Evolutionary conservation across 345 rosid genomes (phyloP), one percentile per base, ranked within the genome.

Genomic region (Citrus cavaleriei): DNA sequence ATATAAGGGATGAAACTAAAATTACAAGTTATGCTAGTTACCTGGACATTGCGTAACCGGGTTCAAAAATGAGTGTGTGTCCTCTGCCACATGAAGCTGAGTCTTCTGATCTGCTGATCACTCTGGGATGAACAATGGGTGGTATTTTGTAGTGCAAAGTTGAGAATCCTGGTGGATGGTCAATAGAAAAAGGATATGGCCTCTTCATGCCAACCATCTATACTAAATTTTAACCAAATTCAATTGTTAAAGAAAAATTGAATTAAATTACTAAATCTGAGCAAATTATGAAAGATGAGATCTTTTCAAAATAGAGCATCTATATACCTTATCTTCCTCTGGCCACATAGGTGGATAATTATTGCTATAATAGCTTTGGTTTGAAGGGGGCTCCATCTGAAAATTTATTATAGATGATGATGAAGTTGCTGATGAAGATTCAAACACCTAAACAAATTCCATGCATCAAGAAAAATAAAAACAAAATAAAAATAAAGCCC

Each of bases 381-480:
- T 91, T 91, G 93, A 91, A 91, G 95, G 95, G 90, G 90, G 95
- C 91, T 91, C 93, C 85, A 79, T 85, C 67, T 79, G 90, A 80
- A 77, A 81, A 78, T 78, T 83, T 60, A 67, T 72, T 49, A 82
- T 61, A 32, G 90, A 68, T 62, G 85, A 74, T 60, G 92, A 72
- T 63, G 88, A 79, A 79, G 86, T 81, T 73, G 75, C 75, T 67
- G 91, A 83, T 70, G 90, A 81, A 24, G 89, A 82, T 27, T 78
- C 84, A 83, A 85, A 83, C 81, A 85, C 79, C 94, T 91, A 77
- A 73, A 74, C 10, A 66, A 76, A 40, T 63, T 55, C 74, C 76
- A 73, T 30, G 3, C 12, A 63, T 67, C 35, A 46, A 18, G n/a
- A n/a, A 49, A 63, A 46, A 18, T 27, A 22, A 73, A 19, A 65